Evolutionary conservation across 2,329 filamentous ascomycete genomes (phyloP).

Genomic region (Colletotrichum caudatum): DNA sequence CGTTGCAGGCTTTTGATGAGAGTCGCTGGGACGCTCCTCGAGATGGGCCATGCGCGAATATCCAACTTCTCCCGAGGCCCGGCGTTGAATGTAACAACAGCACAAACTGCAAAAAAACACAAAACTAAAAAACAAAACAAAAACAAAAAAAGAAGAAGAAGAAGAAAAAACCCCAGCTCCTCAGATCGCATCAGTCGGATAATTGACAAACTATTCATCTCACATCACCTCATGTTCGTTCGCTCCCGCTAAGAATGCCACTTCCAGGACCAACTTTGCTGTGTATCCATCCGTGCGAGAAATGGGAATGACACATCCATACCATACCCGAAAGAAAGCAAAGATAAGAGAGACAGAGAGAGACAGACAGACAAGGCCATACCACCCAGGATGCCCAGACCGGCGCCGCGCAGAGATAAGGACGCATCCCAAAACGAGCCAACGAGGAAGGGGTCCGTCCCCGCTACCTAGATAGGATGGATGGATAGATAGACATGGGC

Average conservation of each 20-base stretch:
- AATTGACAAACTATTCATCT: neutral
- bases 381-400: conserved; percentile 12
- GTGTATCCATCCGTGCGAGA: neutral
- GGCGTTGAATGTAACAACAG: no score
- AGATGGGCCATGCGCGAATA: neutral
- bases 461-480: conserved; percentile 8
- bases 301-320: neutral
- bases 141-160: no score
- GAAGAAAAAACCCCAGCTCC: no score
- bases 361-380: neutral
- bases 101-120: no score
- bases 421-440: conserved; percentile 19
- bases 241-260: neutral
- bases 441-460: conserved; percentile 6
- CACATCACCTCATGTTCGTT: neutral
- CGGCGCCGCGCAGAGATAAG: conserved; percentile 35
- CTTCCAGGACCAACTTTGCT: neutral
- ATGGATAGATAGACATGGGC: neutral
- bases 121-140: no score
- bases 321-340: neutral
- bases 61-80: neutral
- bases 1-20: neutral
- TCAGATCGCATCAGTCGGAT: neutral
- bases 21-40: neutral
- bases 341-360: conserved; percentile 31